Base-by-base conservation (phyloP, 768 basidiomycete species). In the Pseudohyphozyma bogoriensis region DNA sequence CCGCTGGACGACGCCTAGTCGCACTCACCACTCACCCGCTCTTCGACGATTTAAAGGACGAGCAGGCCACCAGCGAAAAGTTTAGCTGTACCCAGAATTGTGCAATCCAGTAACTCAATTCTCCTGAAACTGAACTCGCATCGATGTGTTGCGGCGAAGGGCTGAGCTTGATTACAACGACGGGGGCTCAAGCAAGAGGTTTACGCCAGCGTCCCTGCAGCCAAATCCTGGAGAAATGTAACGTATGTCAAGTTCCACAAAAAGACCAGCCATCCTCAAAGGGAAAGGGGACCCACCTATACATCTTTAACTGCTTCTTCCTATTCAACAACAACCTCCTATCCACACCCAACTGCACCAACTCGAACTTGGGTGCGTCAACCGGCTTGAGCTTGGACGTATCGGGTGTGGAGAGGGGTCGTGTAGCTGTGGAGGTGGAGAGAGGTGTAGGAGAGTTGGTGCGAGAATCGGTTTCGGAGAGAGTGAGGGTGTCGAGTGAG, bases 271-370 rank as follows among this genome's bases (percentile, higher is more conserved):
- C 5, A 51, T 24, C 13, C 6, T 29, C n/a, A 37, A 1, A 11
- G 39, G 24, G 35, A 13, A 52, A 55, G 74, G 92, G 89, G 83
- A 91, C 83, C 89, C 89, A 93, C 49, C 95, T 79, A 72, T 93
- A 96, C 95, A 99, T 99, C 74, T 93, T 93, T 53, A 95, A 75
- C 75, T 91, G 86, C 60, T 88, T 78, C 75, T 95, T 96, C 49
- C 95, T 79, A 71, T 99, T 99, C 55, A 99, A 84, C 46, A 97
- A 78, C 58, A 99, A 75, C 45, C 95, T 79, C 10, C 91, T 78
- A 76, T 99, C 95, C 9, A 91, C 81, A 3, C 90, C 91, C 3
- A 97, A 79, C 69, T 89, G 87, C 58, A 84, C 81, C n/a, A 82
- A 79, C n/a, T 77, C 71, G 73, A 96, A 92, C 37, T 31, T 31